Evolutionary conservation across 305 asterid genomes (phyloP).

Genomic region (Petunia hybrid): DNA sequence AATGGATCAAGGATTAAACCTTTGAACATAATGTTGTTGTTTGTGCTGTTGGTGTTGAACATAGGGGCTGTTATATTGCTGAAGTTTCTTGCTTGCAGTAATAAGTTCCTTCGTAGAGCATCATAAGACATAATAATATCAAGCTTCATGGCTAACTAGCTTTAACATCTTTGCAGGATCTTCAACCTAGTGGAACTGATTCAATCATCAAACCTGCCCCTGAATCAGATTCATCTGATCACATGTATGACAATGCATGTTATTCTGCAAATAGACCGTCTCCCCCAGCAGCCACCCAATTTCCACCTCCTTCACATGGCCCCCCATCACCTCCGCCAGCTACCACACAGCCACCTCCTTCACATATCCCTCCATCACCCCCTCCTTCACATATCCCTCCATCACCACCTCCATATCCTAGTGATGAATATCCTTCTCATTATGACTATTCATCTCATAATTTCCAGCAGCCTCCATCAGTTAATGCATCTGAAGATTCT

Average conservation of each 20-base stretch:
- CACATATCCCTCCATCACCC: conserved; percentile 36
- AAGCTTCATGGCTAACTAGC: conserved; percentile 8
- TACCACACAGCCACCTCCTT: conserved; percentile 51
- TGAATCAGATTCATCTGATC: conserved; percentile 49
- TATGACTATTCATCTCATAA: conserved; percentile 35
- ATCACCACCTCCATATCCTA: conserved; percentile 48
- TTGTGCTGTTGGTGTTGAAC: too few species aligned
- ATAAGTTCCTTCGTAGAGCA: not conserved
- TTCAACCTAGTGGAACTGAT: conserved; percentile 53
- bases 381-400: conserved; percentile 50
- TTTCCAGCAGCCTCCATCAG: conserved; percentile 50
- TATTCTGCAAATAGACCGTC: conserved; percentile 47
- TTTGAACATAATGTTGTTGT: not conserved
- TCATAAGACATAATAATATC: not conserved
- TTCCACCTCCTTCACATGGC: conserved; percentile 42
- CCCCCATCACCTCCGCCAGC: conserved; percentile 49
- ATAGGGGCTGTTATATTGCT: not conserved
- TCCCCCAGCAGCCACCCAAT: conserved; percentile 44
- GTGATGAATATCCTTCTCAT: conserved; percentile 48
- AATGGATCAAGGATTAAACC: not conserved
- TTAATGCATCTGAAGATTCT: conserved; percentile 46
- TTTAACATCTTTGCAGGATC: conserved; percentile 54
- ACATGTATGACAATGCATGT: conserved; percentile 45
- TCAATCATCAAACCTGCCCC: conserved; percentile 44
- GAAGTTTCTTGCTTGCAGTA: not conserved